Percentiles rank a stretch among this genome's conserved stretches.
Conservation (phyloP, 2,329 filamentous ascomycete genomes). For the Didymella keratinophila region DNA sequence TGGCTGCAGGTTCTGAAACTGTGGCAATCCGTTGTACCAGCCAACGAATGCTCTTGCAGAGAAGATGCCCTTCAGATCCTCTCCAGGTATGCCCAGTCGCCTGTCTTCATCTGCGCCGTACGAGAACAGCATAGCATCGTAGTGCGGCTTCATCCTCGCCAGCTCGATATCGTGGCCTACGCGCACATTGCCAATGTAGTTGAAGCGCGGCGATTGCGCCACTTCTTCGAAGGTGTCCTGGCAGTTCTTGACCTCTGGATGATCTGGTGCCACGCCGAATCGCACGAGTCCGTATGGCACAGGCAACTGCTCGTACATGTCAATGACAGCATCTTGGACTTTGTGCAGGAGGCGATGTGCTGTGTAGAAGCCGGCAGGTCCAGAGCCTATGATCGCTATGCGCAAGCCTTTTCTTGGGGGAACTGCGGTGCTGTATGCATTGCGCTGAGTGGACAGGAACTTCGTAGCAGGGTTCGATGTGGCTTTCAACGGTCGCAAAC, state of each 20-base stretch:
- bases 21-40: slow-evolving; percentile 97
- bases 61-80: slow-evolving; percentile 78
- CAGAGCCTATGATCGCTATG: slow-evolving; percentile 89
- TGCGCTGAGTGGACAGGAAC: slow-evolving; percentile 1
- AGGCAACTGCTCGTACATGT: slow-evolving; percentile 96
- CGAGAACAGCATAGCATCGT: slow-evolving; percentile 90
- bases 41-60: slow-evolving; percentile 94
- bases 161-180: slow-evolving; percentile 77
- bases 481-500: slow-evolving; percentile 19
- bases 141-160: slow-evolving; percentile 75
- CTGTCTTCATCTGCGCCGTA: slow-evolving; percentile 91
- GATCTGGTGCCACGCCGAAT: slow-evolving; percentile 96
- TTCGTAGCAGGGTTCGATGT: slow-evolving; percentile 1
- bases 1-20: slow-evolving; percentile 75
- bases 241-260: slow-evolving; percentile 99
- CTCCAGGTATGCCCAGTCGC: slow-evolving; percentile 79
- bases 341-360: slow-evolving; percentile 84
- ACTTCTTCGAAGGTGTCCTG: slow-evolving; percentile 93
- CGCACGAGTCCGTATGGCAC: slow-evolving; percentile 92
- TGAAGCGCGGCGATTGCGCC: slow-evolving; percentile 81
- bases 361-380: slow-evolving; percentile 95
- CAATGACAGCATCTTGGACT: slow-evolving; percentile 74
- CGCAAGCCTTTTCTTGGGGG: slow-evolving; percentile 65
- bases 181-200: slow-evolving; percentile 88
- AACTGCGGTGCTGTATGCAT: slow-evolving; percentile 39